phyloP scores from a whole-genome alignment of 768 basidiomycete species.

The Calocybe cyanea region DNA sequence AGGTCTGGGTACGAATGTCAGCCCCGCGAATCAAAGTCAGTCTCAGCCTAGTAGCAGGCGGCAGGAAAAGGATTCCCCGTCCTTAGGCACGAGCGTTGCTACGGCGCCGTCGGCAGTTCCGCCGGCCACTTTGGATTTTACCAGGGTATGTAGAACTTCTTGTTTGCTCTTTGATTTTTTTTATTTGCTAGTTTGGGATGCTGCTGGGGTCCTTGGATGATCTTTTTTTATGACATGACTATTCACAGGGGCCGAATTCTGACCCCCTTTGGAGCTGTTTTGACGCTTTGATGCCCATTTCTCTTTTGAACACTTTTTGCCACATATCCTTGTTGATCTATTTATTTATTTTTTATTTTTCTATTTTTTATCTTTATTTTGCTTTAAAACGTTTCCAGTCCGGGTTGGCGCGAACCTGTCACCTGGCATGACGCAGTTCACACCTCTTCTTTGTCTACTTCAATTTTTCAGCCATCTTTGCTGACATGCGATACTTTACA shows the following conservation, averaged over 20 bases:
- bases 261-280: too few relatives aligned
- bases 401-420: too few relatives aligned
- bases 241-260: too few relatives aligned
- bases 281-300: neutral
- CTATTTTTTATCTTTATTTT: neutral
- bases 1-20: too few relatives aligned
- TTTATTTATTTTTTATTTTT: neutral
- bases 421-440: too few relatives aligned
- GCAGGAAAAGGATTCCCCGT: neutral
- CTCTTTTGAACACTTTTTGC: constrained; percentile 6
- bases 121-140: constrained; percentile 22
- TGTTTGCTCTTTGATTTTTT: constrained; percentile 8
- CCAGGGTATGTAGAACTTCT: constrained; percentile 18
- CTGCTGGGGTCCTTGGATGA: neutral
- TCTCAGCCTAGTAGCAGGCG: constrained; percentile 2
- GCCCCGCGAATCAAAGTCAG: neutral
- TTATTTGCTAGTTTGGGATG: neutral
- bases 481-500: constrained; percentile 1
- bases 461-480: too few relatives aligned
- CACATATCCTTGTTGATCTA: neutral
- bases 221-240: too few relatives aligned
- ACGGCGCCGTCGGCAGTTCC: neutral
- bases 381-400: constrained; percentile 8
- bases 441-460: too few relatives aligned
- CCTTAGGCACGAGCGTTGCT: neutral